Conservation (phyloP, 2,329 filamentous ascomycete genomes). For the Dryadomyces quercivorus region DNA sequence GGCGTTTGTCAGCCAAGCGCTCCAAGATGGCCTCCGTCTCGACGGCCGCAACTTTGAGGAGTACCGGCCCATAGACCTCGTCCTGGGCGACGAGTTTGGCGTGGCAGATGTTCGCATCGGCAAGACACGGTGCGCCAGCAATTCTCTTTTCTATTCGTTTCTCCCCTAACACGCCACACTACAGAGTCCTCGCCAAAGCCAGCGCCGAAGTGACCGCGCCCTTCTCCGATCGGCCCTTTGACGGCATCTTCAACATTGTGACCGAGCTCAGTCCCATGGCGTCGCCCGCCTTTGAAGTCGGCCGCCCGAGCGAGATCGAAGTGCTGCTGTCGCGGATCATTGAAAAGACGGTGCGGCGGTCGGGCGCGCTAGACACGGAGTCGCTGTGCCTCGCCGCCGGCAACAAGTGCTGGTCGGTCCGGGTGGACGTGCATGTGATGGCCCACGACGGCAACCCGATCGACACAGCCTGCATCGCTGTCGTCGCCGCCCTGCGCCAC, state of each 20-base stretch:
- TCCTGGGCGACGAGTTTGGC: slow-evolving; percentile 84
- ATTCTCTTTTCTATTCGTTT: neutral
- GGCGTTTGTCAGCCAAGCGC: slow-evolving; percentile 71
- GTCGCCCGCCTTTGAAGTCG: slow-evolving; percentile 78
- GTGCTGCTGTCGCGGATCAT: slow-evolving; percentile 76
- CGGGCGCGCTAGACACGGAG: slow-evolving; percentile 86
- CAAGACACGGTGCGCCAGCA: slow-evolving; percentile 59
- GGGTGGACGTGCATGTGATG: slow-evolving; percentile 84
- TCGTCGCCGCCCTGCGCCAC: slow-evolving; percentile 79
- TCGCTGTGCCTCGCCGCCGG: slow-evolving; percentile 88
- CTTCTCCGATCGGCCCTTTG: slow-evolving; percentile 79
- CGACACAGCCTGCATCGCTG: slow-evolving; percentile 74
- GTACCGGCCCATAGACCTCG: slow-evolving; percentile 64
- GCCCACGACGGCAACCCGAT: slow-evolving; percentile 84
- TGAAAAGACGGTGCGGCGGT: slow-evolving; percentile 88
- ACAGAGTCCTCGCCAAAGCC: slow-evolving; percentile 69
- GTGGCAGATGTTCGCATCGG: slow-evolving; percentile 78
- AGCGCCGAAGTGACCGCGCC: slow-evolving; percentile 82
- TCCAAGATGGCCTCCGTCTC: slow-evolving; percentile 68
- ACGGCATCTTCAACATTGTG: slow-evolving; percentile 86
- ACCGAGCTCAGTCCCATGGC: slow-evolving; percentile 89
- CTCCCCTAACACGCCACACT: neutral
- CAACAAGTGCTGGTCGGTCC: slow-evolving; percentile 80
- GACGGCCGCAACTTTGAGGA: slow-evolving; percentile 75
- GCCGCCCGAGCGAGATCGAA: slow-evolving; percentile 72